These are phyloP conservation scores for Phytophthora capsici DNA, from an alignment of 352 stramenopile species.

Conservation along the genomic window DNA sequence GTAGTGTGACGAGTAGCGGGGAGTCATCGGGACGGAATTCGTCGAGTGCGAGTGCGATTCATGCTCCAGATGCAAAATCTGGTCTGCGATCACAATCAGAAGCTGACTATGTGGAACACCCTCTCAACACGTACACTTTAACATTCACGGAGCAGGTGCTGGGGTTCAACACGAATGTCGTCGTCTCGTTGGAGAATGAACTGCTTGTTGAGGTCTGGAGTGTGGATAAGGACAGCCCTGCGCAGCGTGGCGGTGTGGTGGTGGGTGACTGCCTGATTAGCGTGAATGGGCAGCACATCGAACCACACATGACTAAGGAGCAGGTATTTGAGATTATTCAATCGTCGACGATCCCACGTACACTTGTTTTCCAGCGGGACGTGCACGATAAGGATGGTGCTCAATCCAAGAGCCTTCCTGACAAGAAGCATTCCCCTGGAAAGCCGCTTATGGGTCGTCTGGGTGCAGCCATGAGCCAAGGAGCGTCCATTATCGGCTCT, in stretches of 20 bases:
- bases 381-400: conserved; percentile 41
- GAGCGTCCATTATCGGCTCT: conserved; percentile 64
- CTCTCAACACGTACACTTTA: conserved; percentile 60
- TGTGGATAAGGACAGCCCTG: conserved; percentile 64
- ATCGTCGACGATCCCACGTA: conserved; percentile 52
- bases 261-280: conserved; percentile 65
- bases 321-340: conserved; percentile 71
- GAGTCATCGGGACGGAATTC: conserved; percentile 49
- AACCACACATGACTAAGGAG: conserved; percentile 65
- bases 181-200: conserved; percentile 59
- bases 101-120: conserved; percentile 33
- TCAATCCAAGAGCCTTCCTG: conserved; percentile 43
- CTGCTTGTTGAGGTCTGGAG: conserved; percentile 57
- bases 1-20: conserved; percentile 40
- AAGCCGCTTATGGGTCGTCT: conserved; percentile 59
- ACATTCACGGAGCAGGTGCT: conserved; percentile 67
- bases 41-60: conserved; percentile 39
- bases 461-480: conserved; percentile 69
- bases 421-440: conserved; percentile 45
- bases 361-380: conserved; percentile 63
- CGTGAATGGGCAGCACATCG: conserved; percentile 67
- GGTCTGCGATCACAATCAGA: conserved; percentile 46
- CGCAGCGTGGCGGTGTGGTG: conserved; percentile 59
- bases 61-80: conserved; percentile 16
- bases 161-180: conserved; percentile 63